phyloP scores from a whole-genome alignment of 78 protist genomes.

The Emiliania huxleyi region DNA sequence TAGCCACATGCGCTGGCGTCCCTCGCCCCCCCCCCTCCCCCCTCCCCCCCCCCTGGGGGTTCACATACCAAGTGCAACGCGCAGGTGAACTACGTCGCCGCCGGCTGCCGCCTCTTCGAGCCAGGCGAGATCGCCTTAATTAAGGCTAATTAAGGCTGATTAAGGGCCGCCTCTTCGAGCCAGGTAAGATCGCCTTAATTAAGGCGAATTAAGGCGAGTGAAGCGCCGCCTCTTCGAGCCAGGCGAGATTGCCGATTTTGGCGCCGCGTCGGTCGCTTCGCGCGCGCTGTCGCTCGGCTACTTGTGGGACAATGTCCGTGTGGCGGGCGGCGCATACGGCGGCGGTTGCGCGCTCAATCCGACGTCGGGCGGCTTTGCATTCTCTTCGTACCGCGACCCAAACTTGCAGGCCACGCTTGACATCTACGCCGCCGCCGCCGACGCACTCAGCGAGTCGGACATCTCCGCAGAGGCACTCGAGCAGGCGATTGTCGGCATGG shows the following conservation, averaged over 20 bases:
- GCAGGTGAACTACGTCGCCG: slow-evolving; percentile 46
- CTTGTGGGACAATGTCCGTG: slow-evolving; percentile 43
- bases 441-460: not conserved
- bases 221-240: too few species aligned
- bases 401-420: slow-evolving; percentile 20
- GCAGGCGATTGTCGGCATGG: slow-evolving; percentile 32
- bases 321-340: slow-evolving; percentile 45
- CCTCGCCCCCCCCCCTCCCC: not conserved
- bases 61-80: too few species aligned
- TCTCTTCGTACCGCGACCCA: slow-evolving; percentile 46
- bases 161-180: too few species aligned
- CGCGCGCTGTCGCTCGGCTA: not conserved
- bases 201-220: too few species aligned
- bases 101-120: not conserved
- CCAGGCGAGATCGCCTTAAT: too few species aligned
- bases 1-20: not conserved
- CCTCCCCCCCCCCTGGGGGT: too few species aligned
- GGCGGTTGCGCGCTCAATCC: slow-evolving; percentile 23
- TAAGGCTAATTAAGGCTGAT: too few species aligned
- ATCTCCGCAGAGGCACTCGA: not conserved
- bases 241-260: not conserved
- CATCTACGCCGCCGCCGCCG: not conserved
- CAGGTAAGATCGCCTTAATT: too few species aligned
- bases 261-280: not conserved
- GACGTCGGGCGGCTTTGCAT: not conserved